phyloP scores from a whole-genome alignment of 192 early-diverging fungal species.

The Coemansia sp. region DNA sequence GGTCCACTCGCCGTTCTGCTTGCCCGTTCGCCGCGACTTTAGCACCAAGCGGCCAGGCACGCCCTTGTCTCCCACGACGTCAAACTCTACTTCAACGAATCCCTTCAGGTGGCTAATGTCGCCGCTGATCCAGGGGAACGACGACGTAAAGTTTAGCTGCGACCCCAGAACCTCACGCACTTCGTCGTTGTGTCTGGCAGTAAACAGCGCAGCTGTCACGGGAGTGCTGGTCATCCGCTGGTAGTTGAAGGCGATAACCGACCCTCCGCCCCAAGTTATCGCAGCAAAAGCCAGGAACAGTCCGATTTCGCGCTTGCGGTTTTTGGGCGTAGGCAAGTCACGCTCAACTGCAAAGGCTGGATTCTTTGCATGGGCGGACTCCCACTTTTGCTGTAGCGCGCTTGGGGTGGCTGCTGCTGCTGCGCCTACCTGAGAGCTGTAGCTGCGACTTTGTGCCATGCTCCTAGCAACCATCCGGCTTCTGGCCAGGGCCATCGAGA shows the following conservation, averaged over 20 bases:
- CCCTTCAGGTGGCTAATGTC: conserved; percentile 54
- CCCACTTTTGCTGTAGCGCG: conserved; percentile 28
- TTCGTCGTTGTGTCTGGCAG: conserved; percentile 46
- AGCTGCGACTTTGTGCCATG: not conserved
- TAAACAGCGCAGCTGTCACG: conserved; percentile 51
- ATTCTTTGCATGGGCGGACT: conserved; percentile 43
- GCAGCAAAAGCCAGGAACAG: conserved; percentile 39
- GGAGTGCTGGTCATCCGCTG: conserved; percentile 55
- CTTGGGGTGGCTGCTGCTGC: not conserved
- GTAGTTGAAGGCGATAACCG: conserved; percentile 54
- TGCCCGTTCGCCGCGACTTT: conserved; percentile 44
- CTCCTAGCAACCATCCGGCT: not conserved
- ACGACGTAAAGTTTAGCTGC: conserved; percentile 48
- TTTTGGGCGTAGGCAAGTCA: conserved; percentile 43
- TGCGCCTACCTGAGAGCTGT: conserved; percentile 15
- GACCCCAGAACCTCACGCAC: conserved; percentile 29
- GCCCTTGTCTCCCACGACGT: conserved; percentile 45
- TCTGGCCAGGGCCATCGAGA: not conserved
- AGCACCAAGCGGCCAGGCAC: conserved; percentile 39
- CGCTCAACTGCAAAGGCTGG: conserved; percentile 51
- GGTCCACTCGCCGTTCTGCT: conserved; percentile 53
- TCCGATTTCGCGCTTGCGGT: conserved; percentile 46
- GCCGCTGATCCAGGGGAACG: conserved; percentile 56
- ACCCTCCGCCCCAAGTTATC: conserved; percentile 48
- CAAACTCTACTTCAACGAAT: conserved; percentile 49